Evolutionary conservation across 2,329 filamentous ascomycete species (phyloP), one percentile per base, ranked within the genome.

Genomic region (Paradendryphiella salina): DNA sequence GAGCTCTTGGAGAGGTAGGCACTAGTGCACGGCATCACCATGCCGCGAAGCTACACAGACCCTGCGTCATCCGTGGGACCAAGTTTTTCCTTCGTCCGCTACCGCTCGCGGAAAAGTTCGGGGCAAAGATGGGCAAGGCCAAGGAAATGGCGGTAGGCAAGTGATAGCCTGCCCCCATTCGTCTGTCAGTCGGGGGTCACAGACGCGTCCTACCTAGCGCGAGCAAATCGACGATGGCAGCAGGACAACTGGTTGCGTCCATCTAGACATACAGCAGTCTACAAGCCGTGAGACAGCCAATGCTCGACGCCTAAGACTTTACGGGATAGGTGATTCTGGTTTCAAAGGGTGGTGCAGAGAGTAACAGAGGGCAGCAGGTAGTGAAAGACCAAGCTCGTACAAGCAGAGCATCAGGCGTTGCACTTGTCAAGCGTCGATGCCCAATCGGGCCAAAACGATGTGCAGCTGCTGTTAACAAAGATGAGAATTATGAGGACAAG

Each of bases 321-420:
- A 10, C 15, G 14, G 26, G 15, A 14, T 15, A 57, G 52, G 52
- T 44, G 33, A 35, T 50, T 46, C 44, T 40, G 45, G 59, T 61
- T 62, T 61, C 57, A 61, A 52, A 51, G 38, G 36, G 59, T 57
- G 39, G 54, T 54, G 50, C 55, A 56, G 46, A 37, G 35, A 35
- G 43, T 34, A 40, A 57, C 45, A 38, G 50, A 32, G 46, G 40
- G 47, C 23, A 40, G 33, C 18, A 21, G 5, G 26, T 34, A 29
- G 35, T 47, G 36, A 26, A 47, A 37, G 39, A 46, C 52, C 44
- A 33, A 56, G 51, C 36, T 53, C 42, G 50, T 50, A 47, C 51
- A 44, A 46, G 48, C 51, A 48, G 52, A 56, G 43, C 50, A 52
- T 54, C 18, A 42, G 39, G 18, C 18, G 59, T 59, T 50, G 52